These are phyloP conservation scores for Brassica carinata DNA, from an alignment of 345 rosid genomes.

Conservation along the genomic window DNA sequence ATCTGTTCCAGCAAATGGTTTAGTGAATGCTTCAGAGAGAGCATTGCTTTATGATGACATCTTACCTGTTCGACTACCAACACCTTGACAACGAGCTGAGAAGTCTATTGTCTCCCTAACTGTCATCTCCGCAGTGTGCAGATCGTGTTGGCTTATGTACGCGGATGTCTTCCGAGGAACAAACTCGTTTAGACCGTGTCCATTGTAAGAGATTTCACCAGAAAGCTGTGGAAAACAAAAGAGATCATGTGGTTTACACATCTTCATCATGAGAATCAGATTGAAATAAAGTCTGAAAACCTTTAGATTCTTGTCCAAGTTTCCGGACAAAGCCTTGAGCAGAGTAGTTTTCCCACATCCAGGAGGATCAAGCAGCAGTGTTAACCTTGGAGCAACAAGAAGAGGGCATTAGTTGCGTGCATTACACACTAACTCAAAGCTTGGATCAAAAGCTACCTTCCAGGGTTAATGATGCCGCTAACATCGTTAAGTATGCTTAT, in stretches of 20 bases:
- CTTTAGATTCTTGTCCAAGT: constrained; percentile 52
- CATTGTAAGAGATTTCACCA: constrained; percentile 51
- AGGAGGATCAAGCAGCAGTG: constrained; percentile 78
- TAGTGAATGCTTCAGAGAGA: background rate
- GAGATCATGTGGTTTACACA: background rate
- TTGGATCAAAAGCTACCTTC: constrained; percentile 45
- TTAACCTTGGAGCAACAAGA: constrained; percentile 47
- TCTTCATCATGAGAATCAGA: background rate
- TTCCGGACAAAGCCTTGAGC: constrained; percentile 72
- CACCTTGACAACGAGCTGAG: constrained; percentile 59
- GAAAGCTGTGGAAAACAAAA: constrained; percentile 34
- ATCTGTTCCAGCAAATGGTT: background rate
- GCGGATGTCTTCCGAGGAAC: constrained; percentile 59
- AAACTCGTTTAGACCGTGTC: constrained; percentile 50
- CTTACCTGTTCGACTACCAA: constrained; percentile 55
- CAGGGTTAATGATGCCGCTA: constrained; percentile 62
- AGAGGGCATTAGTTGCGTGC: background rate
- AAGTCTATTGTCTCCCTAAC: constrained; percentile 69
- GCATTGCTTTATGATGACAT: background rate
- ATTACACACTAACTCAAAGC: constrained; percentile 3
- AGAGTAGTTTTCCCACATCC: constrained; percentile 78
- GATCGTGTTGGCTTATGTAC: constrained; percentile 56
- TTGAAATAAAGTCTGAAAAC: constrained; percentile 35
- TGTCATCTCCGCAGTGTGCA: constrained; percentile 59
- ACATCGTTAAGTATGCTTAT: constrained; percentile 57